Conservation (phyloP, 2,329 filamentous ascomycete genomes). For the Exophiala phaeomuriformis region DNA sequence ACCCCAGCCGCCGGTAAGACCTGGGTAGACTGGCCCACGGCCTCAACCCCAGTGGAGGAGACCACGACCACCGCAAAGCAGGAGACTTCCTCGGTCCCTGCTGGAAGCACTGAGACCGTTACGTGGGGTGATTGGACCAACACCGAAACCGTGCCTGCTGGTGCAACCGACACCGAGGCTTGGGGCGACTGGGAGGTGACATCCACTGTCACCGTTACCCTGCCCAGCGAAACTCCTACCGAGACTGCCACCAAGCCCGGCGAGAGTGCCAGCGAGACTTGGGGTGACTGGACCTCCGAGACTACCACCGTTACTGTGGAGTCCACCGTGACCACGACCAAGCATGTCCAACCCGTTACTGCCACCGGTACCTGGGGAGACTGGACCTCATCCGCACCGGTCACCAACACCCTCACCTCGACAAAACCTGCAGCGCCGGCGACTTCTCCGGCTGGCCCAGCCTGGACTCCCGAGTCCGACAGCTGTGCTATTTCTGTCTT, state of each 20-base stretch:
- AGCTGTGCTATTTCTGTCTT: conserved; percentile 19
- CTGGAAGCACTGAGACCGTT: not conserved
- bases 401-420: conserved; percentile 11
- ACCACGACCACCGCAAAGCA: conserved; percentile 35
- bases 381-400: conserved; percentile 21
- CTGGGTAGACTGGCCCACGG: conserved; percentile 56
- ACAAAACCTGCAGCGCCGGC: conserved; percentile 10
- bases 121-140: conserved; percentile 19
- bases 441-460: conserved; percentile 5
- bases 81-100: too few species aligned
- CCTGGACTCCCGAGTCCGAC: conserved; percentile 2
- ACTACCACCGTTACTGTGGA: conserved; percentile 55
- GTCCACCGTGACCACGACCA: conserved; percentile 60
- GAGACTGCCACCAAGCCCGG: not conserved
- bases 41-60: conserved; percentile 50
- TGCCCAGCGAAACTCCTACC: conserved; percentile 31
- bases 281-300: conserved; percentile 31
- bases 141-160: conserved; percentile 4
- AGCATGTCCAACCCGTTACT: conserved; percentile 64
- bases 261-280: conserved; percentile 31
- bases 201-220: conserved; percentile 25
- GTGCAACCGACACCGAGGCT: conserved; percentile 31
- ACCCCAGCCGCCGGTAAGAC: conserved; percentile 57
- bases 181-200: conserved; percentile 21
- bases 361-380: conserved; percentile 40